Evolutionary conservation across 371 early-diverging fungal genomes (phyloP).

Genomic region (Mortierella sp.): DNA sequence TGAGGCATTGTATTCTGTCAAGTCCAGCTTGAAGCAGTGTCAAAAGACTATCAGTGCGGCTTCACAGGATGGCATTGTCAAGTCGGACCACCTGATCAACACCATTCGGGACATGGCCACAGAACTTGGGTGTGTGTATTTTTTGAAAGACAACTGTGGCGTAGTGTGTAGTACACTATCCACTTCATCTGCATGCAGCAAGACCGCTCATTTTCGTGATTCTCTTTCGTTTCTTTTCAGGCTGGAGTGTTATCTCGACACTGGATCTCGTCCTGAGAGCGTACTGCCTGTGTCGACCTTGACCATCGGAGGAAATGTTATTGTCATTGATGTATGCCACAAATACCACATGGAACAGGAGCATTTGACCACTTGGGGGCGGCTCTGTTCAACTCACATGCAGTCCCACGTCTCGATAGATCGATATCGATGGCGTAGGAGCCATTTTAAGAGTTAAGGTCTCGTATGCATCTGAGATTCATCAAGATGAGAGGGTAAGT

Average conservation of each 20-base stretch:
- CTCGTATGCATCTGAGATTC: constrained; percentile 64
- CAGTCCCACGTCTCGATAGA: constrained; percentile 42
- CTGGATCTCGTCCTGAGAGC: constrained; percentile 57
- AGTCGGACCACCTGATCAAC: constrained; percentile 56
- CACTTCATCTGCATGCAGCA: not conserved
- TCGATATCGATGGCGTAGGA: constrained; percentile 66
- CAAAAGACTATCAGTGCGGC: constrained; percentile 47
- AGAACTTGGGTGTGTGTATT: constrained; percentile 36
- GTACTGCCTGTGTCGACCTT: constrained; percentile 60
- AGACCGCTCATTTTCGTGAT: not conserved
- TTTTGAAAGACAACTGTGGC: not conserved
- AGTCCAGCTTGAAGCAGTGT: constrained; percentile 57
- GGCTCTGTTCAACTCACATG: not conserved
- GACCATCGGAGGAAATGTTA: constrained; percentile 66
- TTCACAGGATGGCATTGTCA: constrained; percentile 56
- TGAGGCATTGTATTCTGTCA: constrained; percentile 61
- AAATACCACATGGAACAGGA: not conserved
- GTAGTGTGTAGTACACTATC: not conserved
- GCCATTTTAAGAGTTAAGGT: constrained; percentile 60
- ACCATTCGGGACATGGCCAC: constrained; percentile 60
- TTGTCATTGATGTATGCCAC: constrained; percentile 65
- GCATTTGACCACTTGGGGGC: no score
- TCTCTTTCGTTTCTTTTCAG: constrained; percentile 18
- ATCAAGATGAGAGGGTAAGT: constrained; percentile 63
- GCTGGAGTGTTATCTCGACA: constrained; percentile 64